Base-by-base conservation (phyloP, 306 rosid genomes). In the Quercus berberidifolia region DNA sequence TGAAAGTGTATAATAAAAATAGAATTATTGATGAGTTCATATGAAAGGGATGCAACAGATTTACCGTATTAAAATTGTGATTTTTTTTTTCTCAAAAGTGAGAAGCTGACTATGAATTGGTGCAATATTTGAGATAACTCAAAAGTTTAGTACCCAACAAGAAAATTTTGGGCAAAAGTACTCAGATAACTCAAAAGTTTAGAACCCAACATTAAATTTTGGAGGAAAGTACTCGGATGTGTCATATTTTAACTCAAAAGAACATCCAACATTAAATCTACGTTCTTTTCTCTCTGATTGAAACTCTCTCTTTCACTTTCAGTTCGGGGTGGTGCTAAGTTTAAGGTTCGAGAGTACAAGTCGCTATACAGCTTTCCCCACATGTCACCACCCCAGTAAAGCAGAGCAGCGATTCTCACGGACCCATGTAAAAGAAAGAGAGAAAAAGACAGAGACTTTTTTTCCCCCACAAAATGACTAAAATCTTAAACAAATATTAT, bases 321-420 rank as follows among this genome's bases (percentile, higher is more conserved):
- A 25, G 52, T 52, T 6, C 57, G 41, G 26, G 30, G 69, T 76
- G 78, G 79, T 49, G 54, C 54, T 30, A 12, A 49, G 46, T 88
- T 57, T 63, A 82, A 81, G 89, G 90, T 74, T 31, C 52, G 85
- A 72, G 98, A 91, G 97, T 55, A 83, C 80, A 88, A 81, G 65
- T 89, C 90, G 97, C 90, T 80, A 73, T 35, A 20, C 19, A 76
- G 49, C 33, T 80, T 80, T 64, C 57, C 73, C 80, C 89, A 87
- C 74, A 65, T 87, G 79, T 86, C 89, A 73, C 38, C 19, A 55
- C 60, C 80, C 59, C 84, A 49, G 83, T 20, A 62, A 54, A 69
- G 52, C 80, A 55, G 4, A 83, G 69, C 79, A 73, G 75, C 87
- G 87, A 55, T 38, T 31, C 69, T 64, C 57, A 51, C 75, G 85